Evolutionary conservation across 176 grass and related monocot species (phyloP), one percentile per base, ranked within the genome.

Genomic region (Zea luxurians): DNA sequence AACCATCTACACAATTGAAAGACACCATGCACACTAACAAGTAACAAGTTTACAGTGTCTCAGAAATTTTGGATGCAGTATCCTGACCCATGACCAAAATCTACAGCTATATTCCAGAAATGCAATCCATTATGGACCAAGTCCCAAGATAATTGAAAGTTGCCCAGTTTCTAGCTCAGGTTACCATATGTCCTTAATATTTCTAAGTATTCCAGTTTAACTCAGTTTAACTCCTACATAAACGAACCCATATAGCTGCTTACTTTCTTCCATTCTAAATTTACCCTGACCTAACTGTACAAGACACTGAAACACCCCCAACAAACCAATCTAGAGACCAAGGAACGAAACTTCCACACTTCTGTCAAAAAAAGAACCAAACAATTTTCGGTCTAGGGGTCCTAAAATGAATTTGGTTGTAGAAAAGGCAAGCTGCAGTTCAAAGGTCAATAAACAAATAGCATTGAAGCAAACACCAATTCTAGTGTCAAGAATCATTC

Each of bases 1-100:
- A 77, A 37, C 66, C 37, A 61, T 76, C 36, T 72, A 48, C 80
- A 75, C 66, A 67, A 72, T 77, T 57, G 41, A 81, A 10, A 20
- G 73, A 13, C 6, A 65, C 47, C 13, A 67, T 68, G 35, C 41
- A 80, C 66, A 66, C 41, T 63, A 20, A 21, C 42, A 64, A 71
- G 40, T 63, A 20, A 21, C 42, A 64, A 71, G 61, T 13, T 79
- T 62, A 37, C 41, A 69, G 35, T 54, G 16, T 48, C 61, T 18
- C 41, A 67, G 50, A 61, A 37, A 36, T 34, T 83, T 77, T 87
- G 48, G 16, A 73, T 74, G 18, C 42, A 54, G 34, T 69, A 73
- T 66, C 12, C 49, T 58, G 34, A 40, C 18, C 73, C 13, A n/a
- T 65, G 58, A 27, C 48, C 13, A 82, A 76, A 86, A 47, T 48